These are phyloP conservation scores for Effrenium voratum DNA, from an alignment of 73 alveolate genomes.

Conservation along the genomic window DNA sequence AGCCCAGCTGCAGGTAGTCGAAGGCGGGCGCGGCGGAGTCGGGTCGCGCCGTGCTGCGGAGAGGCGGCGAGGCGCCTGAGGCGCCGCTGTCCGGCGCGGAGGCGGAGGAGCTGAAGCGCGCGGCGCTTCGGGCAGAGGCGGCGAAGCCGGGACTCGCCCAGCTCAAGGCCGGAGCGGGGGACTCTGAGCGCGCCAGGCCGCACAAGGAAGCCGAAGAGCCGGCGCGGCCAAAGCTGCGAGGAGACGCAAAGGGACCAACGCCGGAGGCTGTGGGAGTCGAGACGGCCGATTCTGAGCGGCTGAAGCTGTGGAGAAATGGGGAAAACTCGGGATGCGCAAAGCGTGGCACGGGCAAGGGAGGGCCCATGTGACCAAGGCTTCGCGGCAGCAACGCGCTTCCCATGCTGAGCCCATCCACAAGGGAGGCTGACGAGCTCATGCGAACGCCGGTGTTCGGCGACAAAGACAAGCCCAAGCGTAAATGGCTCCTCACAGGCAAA, in stretches of 20 bases:
- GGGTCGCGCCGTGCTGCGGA: not conserved
- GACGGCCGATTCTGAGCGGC: not conserved
- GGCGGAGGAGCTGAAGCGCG: not conserved
- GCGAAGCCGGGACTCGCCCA: not conserved
- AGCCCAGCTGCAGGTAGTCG: slow-evolving; percentile 16
- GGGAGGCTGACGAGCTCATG: too few relatives aligned
- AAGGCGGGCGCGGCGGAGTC: not conserved
- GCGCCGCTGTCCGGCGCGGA: not conserved
- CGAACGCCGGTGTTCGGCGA: too few relatives aligned
- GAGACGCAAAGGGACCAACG: not conserved
- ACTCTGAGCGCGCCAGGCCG: not conserved
- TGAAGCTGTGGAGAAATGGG: not conserved
- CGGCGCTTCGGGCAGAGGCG: not conserved
- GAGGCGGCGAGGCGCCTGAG: not conserved
- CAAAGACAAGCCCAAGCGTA: not conserved
- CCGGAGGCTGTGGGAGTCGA: not conserved
- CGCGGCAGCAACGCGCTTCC: not conserved
- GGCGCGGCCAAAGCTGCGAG: not conserved
- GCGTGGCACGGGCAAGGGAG: not conserved
- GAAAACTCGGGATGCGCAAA: not conserved
- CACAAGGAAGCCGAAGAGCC: not conserved
- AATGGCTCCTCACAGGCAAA: not conserved
- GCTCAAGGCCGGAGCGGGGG: not conserved
- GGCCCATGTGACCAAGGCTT: not conserved
- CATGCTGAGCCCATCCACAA: not conserved